Conservation (phyloP, 1,139 yeast genomes). For the Debaryomyces coudertii region DNA sequence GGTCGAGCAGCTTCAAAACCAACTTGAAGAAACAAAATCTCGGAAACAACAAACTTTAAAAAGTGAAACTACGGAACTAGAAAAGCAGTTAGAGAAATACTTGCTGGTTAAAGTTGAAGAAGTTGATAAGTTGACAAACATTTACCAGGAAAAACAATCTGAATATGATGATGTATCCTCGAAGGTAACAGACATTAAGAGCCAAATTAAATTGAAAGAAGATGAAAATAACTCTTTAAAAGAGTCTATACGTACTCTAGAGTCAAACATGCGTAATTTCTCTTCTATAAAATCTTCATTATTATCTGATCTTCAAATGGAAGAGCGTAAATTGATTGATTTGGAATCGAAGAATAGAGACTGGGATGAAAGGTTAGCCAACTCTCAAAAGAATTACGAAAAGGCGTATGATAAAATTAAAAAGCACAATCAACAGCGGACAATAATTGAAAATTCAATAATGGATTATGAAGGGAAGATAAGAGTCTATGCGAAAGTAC, state of each 20-base stretch:
- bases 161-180: constrained; percentile 12
- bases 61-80: constrained; percentile 22
- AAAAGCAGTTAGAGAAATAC: constrained; percentile 22
- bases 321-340: constrained; percentile 14
- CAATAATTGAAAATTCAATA: constrained; percentile 55
- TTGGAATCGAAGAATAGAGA: constrained; percentile 11
- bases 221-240: constrained; percentile 9
- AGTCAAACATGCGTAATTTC: constrained; percentile 20
- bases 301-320: constrained; percentile 14
- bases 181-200: constrained; percentile 10
- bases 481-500: constrained; percentile 33
- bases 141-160: constrained; percentile 17
- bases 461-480: constrained; percentile 47
- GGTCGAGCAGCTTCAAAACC: constrained; percentile 14
- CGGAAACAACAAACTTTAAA: constrained; percentile 18
- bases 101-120: constrained; percentile 21
- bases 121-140: constrained; percentile 18
- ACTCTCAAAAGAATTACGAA: constrained; percentile 14
- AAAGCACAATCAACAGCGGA: constrained; percentile 32
- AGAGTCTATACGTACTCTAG: constrained; percentile 9
- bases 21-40: constrained; percentile 17
- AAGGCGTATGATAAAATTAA: constrained; percentile 20
- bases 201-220: constrained; percentile 11
- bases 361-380: constrained; percentile 17
- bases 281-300: constrained; percentile 15